Conservation (phyloP, 805 yeast genomes). For the Nakazawaea holstii region DNA sequence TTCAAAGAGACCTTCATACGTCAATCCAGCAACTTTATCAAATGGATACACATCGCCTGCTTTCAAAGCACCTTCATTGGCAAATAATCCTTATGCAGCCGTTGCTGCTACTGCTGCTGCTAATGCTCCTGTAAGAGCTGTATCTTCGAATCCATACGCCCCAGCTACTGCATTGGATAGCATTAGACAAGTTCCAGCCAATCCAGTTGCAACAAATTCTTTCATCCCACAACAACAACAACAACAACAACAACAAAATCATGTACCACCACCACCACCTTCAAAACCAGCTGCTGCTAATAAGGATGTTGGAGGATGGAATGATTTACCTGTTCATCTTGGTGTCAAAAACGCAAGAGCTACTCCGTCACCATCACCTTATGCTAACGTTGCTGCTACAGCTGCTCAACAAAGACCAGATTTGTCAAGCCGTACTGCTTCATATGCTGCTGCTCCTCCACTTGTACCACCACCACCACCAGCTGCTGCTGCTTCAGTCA, state of each 20-base stretch:
- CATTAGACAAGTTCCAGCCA: conserved; percentile 14
- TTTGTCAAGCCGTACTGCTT: conserved; percentile 20
- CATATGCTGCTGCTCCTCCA: conserved; percentile 15
- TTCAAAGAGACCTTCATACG: conserved; percentile 1
- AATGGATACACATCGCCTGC: not conserved
- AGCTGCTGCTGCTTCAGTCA: conserved; percentile 2
- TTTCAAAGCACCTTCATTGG: not conserved
- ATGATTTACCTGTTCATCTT: conserved; percentile 53
- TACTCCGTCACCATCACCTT: conserved; percentile 25
- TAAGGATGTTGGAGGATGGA: conserved; percentile 63
- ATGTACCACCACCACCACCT: conserved; percentile 20
- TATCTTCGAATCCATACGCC: conserved; percentile 25
- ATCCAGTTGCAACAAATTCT: not conserved
- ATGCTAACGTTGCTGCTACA: conserved; percentile 19
- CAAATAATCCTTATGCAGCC: conserved; percentile 4
- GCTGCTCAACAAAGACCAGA: conserved; percentile 11
- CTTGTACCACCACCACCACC: conserved; percentile 14
- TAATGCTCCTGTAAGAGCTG: conserved; percentile 4
- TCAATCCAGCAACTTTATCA: not conserved
- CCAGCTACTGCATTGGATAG: conserved; percentile 30
- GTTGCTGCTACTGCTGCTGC: conserved; percentile 13
- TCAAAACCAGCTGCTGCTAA: conserved; percentile 16
- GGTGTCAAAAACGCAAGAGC: conserved; percentile 29
- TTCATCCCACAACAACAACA: no score
- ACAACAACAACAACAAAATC: no score